A percentile compares a stretch with the other conserved stretches of the same genome.
These are phyloP conservation scores for Cladophialophora carrionii DNA, from an alignment of 2,329 filamentous ascomycete genomes.

Conservation along the genomic window DNA sequence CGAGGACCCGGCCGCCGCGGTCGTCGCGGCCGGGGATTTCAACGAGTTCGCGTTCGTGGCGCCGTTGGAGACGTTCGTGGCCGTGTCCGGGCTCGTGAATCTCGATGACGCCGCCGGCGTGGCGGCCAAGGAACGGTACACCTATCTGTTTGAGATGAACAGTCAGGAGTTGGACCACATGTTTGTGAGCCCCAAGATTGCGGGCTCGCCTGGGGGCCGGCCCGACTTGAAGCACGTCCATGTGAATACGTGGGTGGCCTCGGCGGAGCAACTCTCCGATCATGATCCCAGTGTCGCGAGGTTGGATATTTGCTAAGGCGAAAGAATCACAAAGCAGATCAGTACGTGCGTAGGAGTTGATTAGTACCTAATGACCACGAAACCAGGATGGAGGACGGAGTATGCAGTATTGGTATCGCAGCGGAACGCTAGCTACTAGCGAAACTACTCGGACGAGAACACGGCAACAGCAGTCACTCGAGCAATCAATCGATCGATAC, in stretches of 20 bases:
- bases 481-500: too few relatives aligned
- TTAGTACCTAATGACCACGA: too few relatives aligned
- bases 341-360: background rate
- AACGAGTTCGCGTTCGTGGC: slow-evolving; percentile 70
- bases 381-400: too few relatives aligned
- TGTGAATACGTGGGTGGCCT: slow-evolving; percentile 69
- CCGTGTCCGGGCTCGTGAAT: slow-evolving; percentile 61
- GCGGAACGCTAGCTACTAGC: too few relatives aligned
- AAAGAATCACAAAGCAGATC: background rate
- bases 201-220: slow-evolving; percentile 43
- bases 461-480: too few relatives aligned
- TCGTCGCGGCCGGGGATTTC: slow-evolving; percentile 70
- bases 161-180: slow-evolving; percentile 72
- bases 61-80: slow-evolving; percentile 60
- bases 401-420: too few relatives aligned
- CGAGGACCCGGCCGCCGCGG: slow-evolving; percentile 58
- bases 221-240: slow-evolving; percentile 62
- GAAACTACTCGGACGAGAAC: too few relatives aligned
- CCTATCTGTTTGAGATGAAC: slow-evolving; percentile 71
- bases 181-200: slow-evolving; percentile 63
- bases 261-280: slow-evolving; percentile 63
- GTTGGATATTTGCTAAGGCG: slow-evolving; percentile 61
- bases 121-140: slow-evolving; percentile 64
- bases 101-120: slow-evolving; percentile 63
- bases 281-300: slow-evolving; percentile 70